Evolutionary conservation across 139 green algal genomes (phyloP).

Genomic region (Chlorella sp.): DNA sequence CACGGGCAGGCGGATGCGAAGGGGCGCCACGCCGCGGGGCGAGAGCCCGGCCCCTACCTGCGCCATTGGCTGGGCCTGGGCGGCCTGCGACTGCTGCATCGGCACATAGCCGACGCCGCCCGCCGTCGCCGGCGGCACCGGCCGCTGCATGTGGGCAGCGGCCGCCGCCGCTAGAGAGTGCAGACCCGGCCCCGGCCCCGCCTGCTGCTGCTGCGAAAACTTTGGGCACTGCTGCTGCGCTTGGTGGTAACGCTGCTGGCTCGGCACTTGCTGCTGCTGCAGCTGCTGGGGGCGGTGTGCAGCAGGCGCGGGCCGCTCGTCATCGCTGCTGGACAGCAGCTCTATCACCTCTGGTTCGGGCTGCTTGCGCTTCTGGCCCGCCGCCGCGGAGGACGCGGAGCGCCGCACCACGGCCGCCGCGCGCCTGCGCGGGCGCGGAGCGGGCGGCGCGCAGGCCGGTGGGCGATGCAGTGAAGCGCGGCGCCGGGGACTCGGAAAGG

Average conservation of each 20-base stretch:
- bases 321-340: constrained; percentile 31
- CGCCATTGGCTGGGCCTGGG: too few species aligned
- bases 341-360: constrained; percentile 37
- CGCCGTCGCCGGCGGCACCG: too few species aligned
- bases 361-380: constrained; percentile 27
- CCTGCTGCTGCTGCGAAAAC: constrained; percentile 3
- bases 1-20: constrained; percentile 10
- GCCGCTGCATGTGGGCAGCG: too few species aligned
- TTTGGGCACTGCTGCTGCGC: neutral
- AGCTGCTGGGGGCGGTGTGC: neutral
- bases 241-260: neutral
- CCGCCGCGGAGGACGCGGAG: neutral
- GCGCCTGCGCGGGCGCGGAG: too few species aligned
- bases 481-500: too few species aligned
- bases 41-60: too few species aligned
- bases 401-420: neutral
- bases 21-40: neutral
- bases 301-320: constrained; percentile 1
- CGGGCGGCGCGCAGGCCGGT: too few species aligned
- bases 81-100: too few species aligned
- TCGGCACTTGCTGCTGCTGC: neutral
- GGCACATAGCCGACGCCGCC: too few species aligned
- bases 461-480: too few species aligned
- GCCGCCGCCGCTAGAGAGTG: too few species aligned
- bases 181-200: neutral